Conservation (phyloP, 164 flowering plant species). For the Vitis labrusca region DNA sequence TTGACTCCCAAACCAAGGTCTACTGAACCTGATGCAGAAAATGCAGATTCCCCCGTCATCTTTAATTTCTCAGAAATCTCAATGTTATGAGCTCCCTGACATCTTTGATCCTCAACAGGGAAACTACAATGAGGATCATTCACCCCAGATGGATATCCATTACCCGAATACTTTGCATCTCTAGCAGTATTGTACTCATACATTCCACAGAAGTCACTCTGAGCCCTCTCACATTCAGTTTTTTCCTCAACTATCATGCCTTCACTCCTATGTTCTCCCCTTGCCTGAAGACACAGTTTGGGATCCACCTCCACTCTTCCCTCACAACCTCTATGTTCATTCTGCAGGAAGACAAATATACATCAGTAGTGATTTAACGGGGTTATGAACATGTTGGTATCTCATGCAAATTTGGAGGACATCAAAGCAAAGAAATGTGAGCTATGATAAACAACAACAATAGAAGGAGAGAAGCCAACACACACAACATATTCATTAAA, state of each 20-base stretch:
- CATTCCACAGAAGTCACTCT: not conserved
- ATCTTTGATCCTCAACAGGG: not conserved
- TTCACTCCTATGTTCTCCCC: not conserved
- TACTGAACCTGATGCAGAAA: not conserved
- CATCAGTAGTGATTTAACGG: not conserved
- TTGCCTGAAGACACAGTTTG: not conserved
- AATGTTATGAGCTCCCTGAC: not conserved
- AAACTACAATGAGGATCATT: not conserved
- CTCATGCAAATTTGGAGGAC: not conserved
- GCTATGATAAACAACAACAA: not conserved
- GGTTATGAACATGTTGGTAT: not conserved
- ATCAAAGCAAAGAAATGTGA: not conserved
- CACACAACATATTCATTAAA: not conserved
- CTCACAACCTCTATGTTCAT: not conserved
- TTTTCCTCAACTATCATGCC: not conserved
- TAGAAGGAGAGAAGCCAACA: not conserved
- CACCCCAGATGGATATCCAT: not conserved
- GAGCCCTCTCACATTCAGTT: not conserved
- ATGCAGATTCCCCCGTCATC: not conserved
- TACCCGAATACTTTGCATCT: not conserved
- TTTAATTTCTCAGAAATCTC: not conserved
- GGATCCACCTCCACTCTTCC: not conserved
- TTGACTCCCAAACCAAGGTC: not conserved
- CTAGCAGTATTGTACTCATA: not conserved
- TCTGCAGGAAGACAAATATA: not conserved